Conservation (phyloP, 352 stramenopile genomes). For the Phytophthora agathidicida region DNA sequence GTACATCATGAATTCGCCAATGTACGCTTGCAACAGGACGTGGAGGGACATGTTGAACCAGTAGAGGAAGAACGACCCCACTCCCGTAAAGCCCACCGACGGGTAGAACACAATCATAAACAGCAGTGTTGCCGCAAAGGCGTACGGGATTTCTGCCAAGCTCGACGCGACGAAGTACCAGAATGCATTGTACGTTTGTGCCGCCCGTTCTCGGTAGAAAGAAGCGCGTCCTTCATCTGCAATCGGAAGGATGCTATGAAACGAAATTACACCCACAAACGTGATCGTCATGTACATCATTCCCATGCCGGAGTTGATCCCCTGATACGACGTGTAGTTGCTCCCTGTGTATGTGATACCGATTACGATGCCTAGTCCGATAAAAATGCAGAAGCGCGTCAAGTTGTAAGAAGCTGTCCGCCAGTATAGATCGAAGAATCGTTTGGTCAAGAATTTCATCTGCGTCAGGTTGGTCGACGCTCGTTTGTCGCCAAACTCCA, state of each 20-base stretch:
- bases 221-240: slow-evolving; percentile 20
- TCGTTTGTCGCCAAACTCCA: slow-evolving; percentile 47
- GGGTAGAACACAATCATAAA: slow-evolving; percentile 18
- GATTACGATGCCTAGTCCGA: slow-evolving; percentile 72
- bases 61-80: slow-evolving; percentile 16
- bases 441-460: slow-evolving; percentile 47
- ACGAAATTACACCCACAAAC: slow-evolving; percentile 77
- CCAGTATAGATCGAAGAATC: slow-evolving; percentile 77
- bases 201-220: slow-evolving; percentile 88
- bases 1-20: slow-evolving; percentile 19
- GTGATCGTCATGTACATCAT: slow-evolving; percentile 82
- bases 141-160: slow-evolving; percentile 21
- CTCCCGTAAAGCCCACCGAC: slow-evolving; percentile 11
- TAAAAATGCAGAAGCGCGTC: slow-evolving; percentile 61
- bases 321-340: slow-evolving; percentile 42
- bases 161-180: slow-evolving; percentile 62
- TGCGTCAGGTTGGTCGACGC: slow-evolving; percentile 28
- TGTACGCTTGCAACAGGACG: slow-evolving; percentile 24
- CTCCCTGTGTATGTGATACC: slow-evolving; percentile 64
- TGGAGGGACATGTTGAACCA: slow-evolving; percentile 27
- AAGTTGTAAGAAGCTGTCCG: slow-evolving; percentile 46
- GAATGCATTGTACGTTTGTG: slow-evolving; percentile 79
- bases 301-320: slow-evolving; percentile 55
- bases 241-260: slow-evolving; percentile 38
- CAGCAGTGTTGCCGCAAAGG: slow-evolving; percentile 2